Base-by-base conservation (phyloP, 495 filamentous ascomycete species). In the Penicillium verhagenii region DNA sequence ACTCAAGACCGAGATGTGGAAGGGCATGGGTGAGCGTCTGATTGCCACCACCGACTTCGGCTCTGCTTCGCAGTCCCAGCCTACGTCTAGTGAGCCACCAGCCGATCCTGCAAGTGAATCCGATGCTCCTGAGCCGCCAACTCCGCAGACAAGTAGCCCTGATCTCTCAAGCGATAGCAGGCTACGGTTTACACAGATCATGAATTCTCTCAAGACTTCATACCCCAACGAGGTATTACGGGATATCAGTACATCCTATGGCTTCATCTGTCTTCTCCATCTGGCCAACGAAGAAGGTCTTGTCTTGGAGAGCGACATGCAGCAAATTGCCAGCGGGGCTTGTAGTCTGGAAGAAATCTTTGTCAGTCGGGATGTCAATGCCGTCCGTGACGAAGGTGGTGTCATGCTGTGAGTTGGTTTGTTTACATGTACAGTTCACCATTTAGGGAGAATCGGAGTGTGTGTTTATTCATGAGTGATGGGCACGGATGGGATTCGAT, bases 261-360 rank as follows among this genome's bases (percentile, higher is more conserved):
- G 95, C 64, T 99, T 99, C 73, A 99, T 99, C 65, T 97, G 91
- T 63, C 69, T 97, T 49, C 78, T 99, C 47, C 95, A 99, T 74
- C 61, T 99, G 61, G 95, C 95, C 46, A 99, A 99, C 72, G 95
- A 99, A 71, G 95, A 96, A 73, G 95, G 95, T 5, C 79, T 99
- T 49, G 78, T 88, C 23, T 66, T 86, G 19, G 70, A 79, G 48
- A 82, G 80, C 47, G 74, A 81, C 52, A 72, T 79, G 23, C 56
- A 50, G 39, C 57, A 64, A 51, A 63, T 60, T 19, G 8, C 54
- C 38, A 52, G 57, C 35, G 64, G 64, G 19, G 64, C 58, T 13
- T 65, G 65, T 14, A 66, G 44, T 20, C 44, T 78, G 14, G 75
- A 78, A 58, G 75, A 78, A 50, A 78, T 78, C 43, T 78, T 72